Evolutionary conservation across 2,329 filamentous ascomycete species (phyloP), one percentile per base, ranked within the genome.

Genomic region (Teratosphaeria pseudoeucalypti): DNA sequence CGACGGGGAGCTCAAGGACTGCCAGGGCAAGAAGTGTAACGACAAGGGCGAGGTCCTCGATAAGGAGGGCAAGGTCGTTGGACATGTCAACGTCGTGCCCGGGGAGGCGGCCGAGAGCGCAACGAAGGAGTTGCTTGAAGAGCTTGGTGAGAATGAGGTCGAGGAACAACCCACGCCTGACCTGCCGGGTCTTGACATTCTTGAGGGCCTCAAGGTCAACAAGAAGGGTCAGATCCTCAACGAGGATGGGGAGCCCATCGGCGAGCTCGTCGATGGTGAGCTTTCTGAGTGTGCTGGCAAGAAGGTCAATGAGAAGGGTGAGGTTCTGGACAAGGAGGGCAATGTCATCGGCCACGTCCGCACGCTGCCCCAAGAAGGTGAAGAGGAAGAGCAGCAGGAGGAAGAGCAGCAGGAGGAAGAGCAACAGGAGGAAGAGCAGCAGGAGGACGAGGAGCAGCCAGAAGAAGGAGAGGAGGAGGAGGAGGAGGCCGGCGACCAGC

Each of bases 261-360:
- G 79, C 34, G 78, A 81, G 65, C 77, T 82, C 52, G 69, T 72
- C 49, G 79, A 81, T 64, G 85, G 85, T 52, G 81, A 86, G 57
- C 71, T 86, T 12, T 72, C 79, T 14, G 82, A 85, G 62, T 86
- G 84, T 63, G 82, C 85, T 19, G 79, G 85, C 60, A 85, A 85
- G 75, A 86, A 85, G 72, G 76, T 85, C 65, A 85, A 87, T 64
- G 80, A 79, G 61, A 77, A 85, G 71, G 84, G 84, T 23, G 84
- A 86, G 66, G 82, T 87, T 59, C 77, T 85, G 67, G 84, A 85
- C 69, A 83, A 79, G 70, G 80, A 83, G 54, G 84, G 84, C 53
- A 84, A 85, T 52, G 77, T 87, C 63, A 79, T 87, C 62, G 85
- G 84, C 49, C 81, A 81, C 63, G 82, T 85, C 62, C 77, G 82